phyloP scores from a whole-genome alignment of 805 yeast species.

The Cyberlindnera saturnus region DNA sequence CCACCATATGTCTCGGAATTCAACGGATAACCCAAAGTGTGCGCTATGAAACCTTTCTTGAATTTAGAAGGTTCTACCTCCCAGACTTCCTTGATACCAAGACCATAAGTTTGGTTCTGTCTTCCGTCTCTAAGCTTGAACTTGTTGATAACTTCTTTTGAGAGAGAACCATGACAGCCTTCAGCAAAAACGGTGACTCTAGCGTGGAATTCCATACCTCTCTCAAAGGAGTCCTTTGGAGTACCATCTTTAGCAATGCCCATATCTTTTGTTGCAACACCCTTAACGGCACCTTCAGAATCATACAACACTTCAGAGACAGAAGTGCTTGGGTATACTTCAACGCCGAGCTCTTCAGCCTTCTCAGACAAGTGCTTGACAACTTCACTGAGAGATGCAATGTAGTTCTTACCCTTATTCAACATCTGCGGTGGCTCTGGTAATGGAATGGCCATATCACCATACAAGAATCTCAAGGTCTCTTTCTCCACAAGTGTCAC shows the following conservation, averaged over 20 bases:
- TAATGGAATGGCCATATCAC: constrained; percentile 54
- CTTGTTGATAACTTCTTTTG: constrained; percentile 68
- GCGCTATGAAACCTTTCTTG: constrained; percentile 74
- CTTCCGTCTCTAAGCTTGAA: constrained; percentile 60
- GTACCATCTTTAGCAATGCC: constrained; percentile 72
- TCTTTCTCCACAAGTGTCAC: constrained; percentile 74
- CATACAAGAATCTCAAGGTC: constrained; percentile 63
- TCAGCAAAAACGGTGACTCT: constrained; percentile 87
- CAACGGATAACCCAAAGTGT: constrained; percentile 87
- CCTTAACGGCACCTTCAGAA: constrained; percentile 58
- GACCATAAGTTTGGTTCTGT: constrained; percentile 85
- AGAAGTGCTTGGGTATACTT: constrained; percentile 84
- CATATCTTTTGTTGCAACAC: constrained; percentile 92
- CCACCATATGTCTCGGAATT: constrained; percentile 80
- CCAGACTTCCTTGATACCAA: constrained; percentile 97
- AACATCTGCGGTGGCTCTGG: constrained; percentile 94
- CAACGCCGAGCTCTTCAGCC: constrained; percentile 93
- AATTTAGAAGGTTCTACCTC: constrained; percentile 81
- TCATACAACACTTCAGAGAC: constrained; percentile 73
- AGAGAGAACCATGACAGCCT: constrained; percentile 96
- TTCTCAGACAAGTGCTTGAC: constrained; percentile 76
- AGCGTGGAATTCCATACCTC: constrained; percentile 97
- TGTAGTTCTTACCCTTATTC: constrained; percentile 75
- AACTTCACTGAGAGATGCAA: constrained; percentile 77
- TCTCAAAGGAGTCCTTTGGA: constrained; percentile 80